A percentile compares a stretch with the other conserved stretches of the same genome.
These are phyloP conservation scores for Boletus speciosus DNA, from an alignment of 768 basidiomycete genomes.

Conservation along the genomic window DNA sequence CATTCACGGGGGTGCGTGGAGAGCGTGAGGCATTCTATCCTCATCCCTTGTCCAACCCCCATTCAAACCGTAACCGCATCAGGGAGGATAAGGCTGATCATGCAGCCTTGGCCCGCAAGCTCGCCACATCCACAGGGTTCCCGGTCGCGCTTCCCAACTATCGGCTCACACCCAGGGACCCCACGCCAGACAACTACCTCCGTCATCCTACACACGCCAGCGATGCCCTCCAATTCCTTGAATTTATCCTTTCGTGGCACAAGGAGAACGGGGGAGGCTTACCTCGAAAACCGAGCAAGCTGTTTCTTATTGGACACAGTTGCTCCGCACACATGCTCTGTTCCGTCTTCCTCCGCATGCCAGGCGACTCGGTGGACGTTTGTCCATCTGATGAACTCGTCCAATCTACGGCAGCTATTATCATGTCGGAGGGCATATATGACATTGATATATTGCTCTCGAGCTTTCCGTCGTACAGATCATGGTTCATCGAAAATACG, in stretches of 20 bases:
- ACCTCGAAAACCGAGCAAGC: slow-evolving; percentile 37
- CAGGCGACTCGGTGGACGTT: slow-evolving; percentile 28
- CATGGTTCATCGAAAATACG: slow-evolving; percentile 64
- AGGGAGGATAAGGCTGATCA: slow-evolving; percentile 76
- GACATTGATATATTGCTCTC: slow-evolving; percentile 63
- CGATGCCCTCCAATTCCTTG: slow-evolving; percentile 61
- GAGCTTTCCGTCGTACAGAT: slow-evolving; percentile 63
- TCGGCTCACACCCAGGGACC: slow-evolving; percentile 54
- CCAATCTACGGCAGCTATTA: slow-evolving; percentile 49
- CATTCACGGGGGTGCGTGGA: slow-evolving; percentile 84
- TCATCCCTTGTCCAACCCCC: background rate
- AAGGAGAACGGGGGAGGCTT: slow-evolving; percentile 10
- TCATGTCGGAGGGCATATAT: slow-evolving; percentile 76
- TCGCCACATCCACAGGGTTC: slow-evolving; percentile 47
- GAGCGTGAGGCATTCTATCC: slow-evolving; percentile 47
- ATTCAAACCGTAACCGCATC: slow-evolving; percentile 9
- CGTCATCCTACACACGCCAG: slow-evolving; percentile 69
- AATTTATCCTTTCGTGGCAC: slow-evolving; percentile 50
- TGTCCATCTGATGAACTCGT: slow-evolving; percentile 41
- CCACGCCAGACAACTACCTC: slow-evolving; percentile 37
- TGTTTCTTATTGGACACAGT: slow-evolving; percentile 75
- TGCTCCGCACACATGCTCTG: slow-evolving; percentile 79
- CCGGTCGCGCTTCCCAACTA: slow-evolving; percentile 78
- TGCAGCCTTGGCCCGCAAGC: slow-evolving; percentile 46
- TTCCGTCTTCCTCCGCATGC: slow-evolving; percentile 60